Conservation (phyloP, 345 rosid genomes). For the Murraya koenigii region DNA sequence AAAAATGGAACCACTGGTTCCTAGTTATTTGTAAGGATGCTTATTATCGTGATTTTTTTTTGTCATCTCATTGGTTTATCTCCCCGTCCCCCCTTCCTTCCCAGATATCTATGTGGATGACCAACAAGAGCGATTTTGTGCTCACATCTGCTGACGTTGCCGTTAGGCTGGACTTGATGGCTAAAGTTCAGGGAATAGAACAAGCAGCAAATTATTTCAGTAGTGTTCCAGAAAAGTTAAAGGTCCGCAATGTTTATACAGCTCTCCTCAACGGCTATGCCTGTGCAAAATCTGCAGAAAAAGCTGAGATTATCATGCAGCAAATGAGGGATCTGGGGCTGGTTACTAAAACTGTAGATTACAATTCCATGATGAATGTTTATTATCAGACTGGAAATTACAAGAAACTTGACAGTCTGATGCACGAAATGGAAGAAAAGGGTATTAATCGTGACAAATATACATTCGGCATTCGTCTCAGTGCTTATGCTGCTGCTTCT, state of each 20-base stretch:
- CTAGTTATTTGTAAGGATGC: neutral
- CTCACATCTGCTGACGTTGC: constrained; percentile 19
- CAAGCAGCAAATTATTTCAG: constrained; percentile 33
- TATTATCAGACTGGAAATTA: constrained; percentile 25
- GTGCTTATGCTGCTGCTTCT: constrained; percentile 29
- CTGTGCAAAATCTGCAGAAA: constrained; percentile 27
- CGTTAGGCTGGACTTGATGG: constrained; percentile 39
- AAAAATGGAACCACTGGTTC: neutral
- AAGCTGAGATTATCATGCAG: constrained; percentile 37
- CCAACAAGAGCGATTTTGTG: constrained; percentile 16
- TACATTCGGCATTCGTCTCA: constrained; percentile 17
- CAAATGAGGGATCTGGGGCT: constrained; percentile 34
- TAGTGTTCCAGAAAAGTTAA: constrained; percentile 18
- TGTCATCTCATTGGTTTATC: neutral
- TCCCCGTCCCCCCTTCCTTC: neutral
- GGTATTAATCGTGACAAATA: constrained; percentile 19
- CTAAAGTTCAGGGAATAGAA: constrained; percentile 36
- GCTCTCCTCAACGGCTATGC: constrained; percentile 43
- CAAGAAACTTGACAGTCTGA: constrained; percentile 25
- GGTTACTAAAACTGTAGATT: neutral
- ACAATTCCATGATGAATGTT: constrained; percentile 28
- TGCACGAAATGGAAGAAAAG: constrained; percentile 32
- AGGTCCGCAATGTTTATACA: constrained; percentile 14
- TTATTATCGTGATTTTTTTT: neutral
- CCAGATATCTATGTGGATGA: constrained; percentile 50